phyloP scores from a whole-genome alignment of 2,329 filamentous ascomycete genomes.

The Monosporascus cannonballus region DNA sequence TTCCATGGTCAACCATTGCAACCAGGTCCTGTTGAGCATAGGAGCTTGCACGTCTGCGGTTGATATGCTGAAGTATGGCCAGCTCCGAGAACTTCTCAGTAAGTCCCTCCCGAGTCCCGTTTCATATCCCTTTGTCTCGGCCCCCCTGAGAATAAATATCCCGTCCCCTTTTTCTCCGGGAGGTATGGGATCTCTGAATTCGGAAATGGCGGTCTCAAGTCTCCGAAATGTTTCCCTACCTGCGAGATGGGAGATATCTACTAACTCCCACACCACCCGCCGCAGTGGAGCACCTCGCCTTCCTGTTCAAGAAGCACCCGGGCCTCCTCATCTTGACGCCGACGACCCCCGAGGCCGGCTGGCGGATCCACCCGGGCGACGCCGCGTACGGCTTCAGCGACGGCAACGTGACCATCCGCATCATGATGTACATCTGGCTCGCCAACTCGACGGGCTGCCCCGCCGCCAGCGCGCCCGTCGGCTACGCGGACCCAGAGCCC shows the following conservation, averaged over 20 bases:
- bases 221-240: no score
- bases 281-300: constrained; percentile 24
- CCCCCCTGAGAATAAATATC: not conserved
- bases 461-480: constrained; percentile 67
- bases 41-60: constrained; percentile 57
- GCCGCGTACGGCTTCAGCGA: constrained; percentile 69
- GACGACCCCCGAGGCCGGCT: constrained; percentile 69
- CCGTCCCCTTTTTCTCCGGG: not conserved
- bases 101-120: not conserved
- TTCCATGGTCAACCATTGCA: constrained; percentile 55
- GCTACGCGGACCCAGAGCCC: constrained; percentile 55
- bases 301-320: constrained; percentile 57
- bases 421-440: constrained; percentile 81
- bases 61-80: constrained; percentile 68
- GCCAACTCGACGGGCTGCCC: constrained; percentile 79
- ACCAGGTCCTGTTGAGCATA: constrained; percentile 63
- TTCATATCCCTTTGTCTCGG: not conserved
- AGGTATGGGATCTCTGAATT: no score
- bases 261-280: constrained; percentile 55
- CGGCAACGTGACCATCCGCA: constrained; percentile 64
- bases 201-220: no score
- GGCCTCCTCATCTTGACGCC: constrained; percentile 75
- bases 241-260: no score
- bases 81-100: constrained; percentile 65
- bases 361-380: constrained; percentile 55